Base-by-base conservation (phyloP, 2,329 filamentous ascomycete genomes). In the Penicillium sclerotigenum region DNA sequence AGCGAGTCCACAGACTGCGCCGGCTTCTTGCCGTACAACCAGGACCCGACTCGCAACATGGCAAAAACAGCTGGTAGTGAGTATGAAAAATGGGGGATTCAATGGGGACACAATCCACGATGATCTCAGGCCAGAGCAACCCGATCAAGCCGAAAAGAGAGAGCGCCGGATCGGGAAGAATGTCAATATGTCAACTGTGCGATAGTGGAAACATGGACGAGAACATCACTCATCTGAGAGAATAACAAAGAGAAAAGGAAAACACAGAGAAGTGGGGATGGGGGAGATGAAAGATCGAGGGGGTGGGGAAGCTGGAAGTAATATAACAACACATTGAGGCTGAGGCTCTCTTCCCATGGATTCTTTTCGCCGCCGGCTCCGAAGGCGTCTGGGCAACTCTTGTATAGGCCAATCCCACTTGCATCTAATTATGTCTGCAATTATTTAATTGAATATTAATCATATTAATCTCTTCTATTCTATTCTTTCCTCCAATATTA, bases 1-100 rank as follows among this genome's bases (percentile, higher is more conserved):
- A 83, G 67, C 59, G 83, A 79, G 67, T 81, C 83, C 56, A 87
- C 66, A 40, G 81, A 84, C 68, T 80, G 80, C 13, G 80, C 68
- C 22, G 70, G 67, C 67, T 74, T 74, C 57, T 75, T 77, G 67
- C 71, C 71, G 57, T 75, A 76, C n/a, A 78, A 67, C 76, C 76
- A 78, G 52, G 74, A 74, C 51, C 75, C 75, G 51, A 77, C 69
- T 46, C 71, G 67, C 51, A 75, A 65, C 75, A 77, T 77, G n/a
- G 51, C 64, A 57, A 43, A 37, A 38, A 46, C 20, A 31, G 1
- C 29, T 33, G 29, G 10, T 8, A 33, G 45, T 29, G 38, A 37
- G 48, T n/a, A 36, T 36, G 47, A 47, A 33, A 24, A 24, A 20
- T 43, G 6, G 11, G 34, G 8, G 18, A 26, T 31, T 31, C 28